Percentiles rank a stretch among this genome's conserved stretches.
Conservation (phyloP, 805 yeast genomes). For the Lachancea sp. region DNA sequence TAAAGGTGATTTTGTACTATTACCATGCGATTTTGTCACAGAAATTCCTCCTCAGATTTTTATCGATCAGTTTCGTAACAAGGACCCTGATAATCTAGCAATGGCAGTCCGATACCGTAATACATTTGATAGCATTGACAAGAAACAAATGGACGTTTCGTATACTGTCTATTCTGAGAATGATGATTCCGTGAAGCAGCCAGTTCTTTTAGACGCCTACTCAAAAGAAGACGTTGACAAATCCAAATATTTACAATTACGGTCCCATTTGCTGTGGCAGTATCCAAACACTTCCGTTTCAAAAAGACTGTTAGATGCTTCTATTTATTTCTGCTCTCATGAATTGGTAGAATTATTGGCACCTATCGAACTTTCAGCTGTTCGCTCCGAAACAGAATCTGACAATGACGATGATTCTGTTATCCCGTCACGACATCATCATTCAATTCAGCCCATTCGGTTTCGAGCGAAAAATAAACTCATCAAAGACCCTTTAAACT, state of each 20-base stretch:
- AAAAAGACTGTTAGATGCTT: constrained; percentile 65
- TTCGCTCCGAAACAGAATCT: constrained; percentile 13
- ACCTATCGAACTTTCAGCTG: constrained; percentile 13
- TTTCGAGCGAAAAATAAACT: constrained; percentile 28
- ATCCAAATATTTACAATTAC: constrained; percentile 63
- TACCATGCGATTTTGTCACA: constrained; percentile 93
- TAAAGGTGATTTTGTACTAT: constrained; percentile 57
- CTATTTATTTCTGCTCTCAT: constrained; percentile 58
- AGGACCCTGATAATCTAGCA: constrained; percentile 61
- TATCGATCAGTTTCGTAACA: constrained; percentile 74
- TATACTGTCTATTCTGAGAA: constrained; percentile 60
- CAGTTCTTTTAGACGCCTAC: constrained; percentile 61
- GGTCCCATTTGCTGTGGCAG: constrained; percentile 88
- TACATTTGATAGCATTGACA: constrained; percentile 68
- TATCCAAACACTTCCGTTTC: constrained; percentile 75
- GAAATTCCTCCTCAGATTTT: constrained; percentile 86
- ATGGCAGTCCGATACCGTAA: constrained; percentile 73
- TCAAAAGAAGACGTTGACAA: constrained; percentile 62
- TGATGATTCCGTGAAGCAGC: constrained; percentile 33
- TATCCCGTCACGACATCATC: constrained; percentile 11
- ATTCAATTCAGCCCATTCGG: constrained; percentile 26
- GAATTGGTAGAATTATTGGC: constrained; percentile 48
- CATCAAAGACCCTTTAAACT: constrained; percentile 24
- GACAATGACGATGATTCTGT: constrained; percentile 15
- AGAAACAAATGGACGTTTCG: constrained; percentile 44